Evolutionary conservation across 108 stramenopile genomes (phyloP), one percentile per base, ranked within the genome.

Genomic region (Aurantiochytrium sp.): DNA sequence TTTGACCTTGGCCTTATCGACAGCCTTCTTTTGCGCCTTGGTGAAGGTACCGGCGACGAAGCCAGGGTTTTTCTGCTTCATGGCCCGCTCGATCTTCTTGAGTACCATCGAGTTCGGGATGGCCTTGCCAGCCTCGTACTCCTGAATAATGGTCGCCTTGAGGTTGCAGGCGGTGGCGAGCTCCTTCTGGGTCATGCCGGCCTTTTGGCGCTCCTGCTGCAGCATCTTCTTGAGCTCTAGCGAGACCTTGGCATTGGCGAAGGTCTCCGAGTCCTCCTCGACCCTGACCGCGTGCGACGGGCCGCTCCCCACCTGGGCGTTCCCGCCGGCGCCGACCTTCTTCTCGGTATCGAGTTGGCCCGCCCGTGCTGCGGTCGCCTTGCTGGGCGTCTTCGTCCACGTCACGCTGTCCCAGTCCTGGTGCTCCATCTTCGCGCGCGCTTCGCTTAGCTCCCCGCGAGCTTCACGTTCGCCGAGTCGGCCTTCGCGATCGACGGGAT

Each of bases 91-190:
- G 2, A 86, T 86, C 68, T 86, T 86, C 36, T 37, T 55, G n/a
- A 86, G 54, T 6, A 86, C 30, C 36, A 41, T 55, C 22, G 86
- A 55, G 86, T 86, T 86, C 22, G 86, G 86, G 39, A 86, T 86
- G 37, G 86, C 86, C 68, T 86, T 59, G 55, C 86, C 86, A 17
- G 86, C 55, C 68, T 86, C 86, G 68, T 86, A 86, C 19, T 86
- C 59, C 68, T 86, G 86, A 32, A 86, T 86, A 30, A 86, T 41
- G 36, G n/a, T 59, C n/a, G 86, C 68, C 68, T 68, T 86, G 55
- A 86, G 59, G 68, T 86, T 86, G 68, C 55, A 68, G 36, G 86
- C 86, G 17, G 68, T 86, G 59, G 86, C 86, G 55, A 86, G 68
- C 24, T 68, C 68, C 55, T 59, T 68, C 1, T 86, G 86, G 55